Conservation (phyloP, 192 early-diverging fungal genomes). For the Podila epigama region DNA sequence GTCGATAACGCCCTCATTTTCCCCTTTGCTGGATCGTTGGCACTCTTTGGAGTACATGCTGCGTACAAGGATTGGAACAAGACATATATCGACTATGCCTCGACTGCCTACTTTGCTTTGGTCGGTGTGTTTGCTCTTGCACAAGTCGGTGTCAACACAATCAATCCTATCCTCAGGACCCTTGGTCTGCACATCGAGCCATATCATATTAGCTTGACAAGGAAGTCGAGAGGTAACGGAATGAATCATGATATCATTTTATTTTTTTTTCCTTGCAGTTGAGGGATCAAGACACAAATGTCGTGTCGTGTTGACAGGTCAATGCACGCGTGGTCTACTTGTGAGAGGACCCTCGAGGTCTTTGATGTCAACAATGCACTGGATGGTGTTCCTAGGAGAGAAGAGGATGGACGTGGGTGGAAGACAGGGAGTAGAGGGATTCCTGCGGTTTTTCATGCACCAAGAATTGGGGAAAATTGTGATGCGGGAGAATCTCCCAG, state of each 20-base stretch:
- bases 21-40: slow-evolving; percentile 84
- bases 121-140: slow-evolving; percentile 76
- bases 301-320: too few species aligned
- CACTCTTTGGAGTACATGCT: slow-evolving; percentile 82
- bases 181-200: slow-evolving; percentile 62
- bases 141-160: slow-evolving; percentile 59
- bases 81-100: slow-evolving; percentile 77
- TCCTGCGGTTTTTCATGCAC: too few species aligned
- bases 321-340: too few species aligned
- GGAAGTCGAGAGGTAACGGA: slow-evolving; percentile 63
- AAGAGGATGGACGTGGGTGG: too few species aligned
- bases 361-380: too few species aligned
- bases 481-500: too few species aligned
- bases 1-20: slow-evolving; percentile 86
- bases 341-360: too few species aligned
- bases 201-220: slow-evolving; percentile 72
- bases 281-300: neutral
- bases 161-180: slow-evolving; percentile 50
- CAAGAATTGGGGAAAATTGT: too few species aligned
- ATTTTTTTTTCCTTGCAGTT: neutral
- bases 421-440: too few species aligned
- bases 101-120: slow-evolving; percentile 84
- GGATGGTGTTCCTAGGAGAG: too few species aligned
- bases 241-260: neutral
- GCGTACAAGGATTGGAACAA: slow-evolving; percentile 82